Conservation (phyloP, 2,329 filamentous ascomycete genomes). For the Penicillium psychrosexuale region DNA sequence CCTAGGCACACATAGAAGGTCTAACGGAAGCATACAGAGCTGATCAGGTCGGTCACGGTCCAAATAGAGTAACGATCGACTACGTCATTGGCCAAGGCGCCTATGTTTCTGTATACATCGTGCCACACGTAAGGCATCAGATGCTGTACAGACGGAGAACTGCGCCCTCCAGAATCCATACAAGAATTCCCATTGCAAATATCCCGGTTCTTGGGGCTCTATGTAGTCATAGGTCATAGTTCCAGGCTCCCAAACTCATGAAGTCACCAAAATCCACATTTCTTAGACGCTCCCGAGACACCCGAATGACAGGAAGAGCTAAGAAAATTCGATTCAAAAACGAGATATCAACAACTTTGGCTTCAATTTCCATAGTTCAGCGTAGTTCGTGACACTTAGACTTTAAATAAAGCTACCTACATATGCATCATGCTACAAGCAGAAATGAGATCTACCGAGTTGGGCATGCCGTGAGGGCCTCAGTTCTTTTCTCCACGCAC, state of each 20-base stretch:
- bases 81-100: conserved; percentile 16
- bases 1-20: not conserved
- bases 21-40: not conserved
- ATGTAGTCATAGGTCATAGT: not conserved
- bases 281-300: conserved; percentile 14
- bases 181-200: not conserved
- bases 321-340: not conserved
- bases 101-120: not conserved
- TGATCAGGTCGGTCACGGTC: not conserved
- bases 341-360: not conserved
- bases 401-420: not conserved
- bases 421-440: not conserved
- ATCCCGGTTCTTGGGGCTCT: not conserved
- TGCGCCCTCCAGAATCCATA: not conserved
- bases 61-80: conserved; percentile 20
- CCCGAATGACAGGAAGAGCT: conserved; percentile 8
- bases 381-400: not conserved
- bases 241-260: not conserved
- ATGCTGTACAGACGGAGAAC: not conserved
- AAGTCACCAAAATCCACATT: not conserved
- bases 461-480: not conserved
- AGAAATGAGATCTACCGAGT: not conserved
- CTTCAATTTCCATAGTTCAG: not conserved
- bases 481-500: not conserved
- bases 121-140: not conserved